Evolutionary conservation across 176 grass and related monocot species (phyloP), one percentile per base, ranked within the genome.

Genomic region (Aegilops tauschii): DNA sequence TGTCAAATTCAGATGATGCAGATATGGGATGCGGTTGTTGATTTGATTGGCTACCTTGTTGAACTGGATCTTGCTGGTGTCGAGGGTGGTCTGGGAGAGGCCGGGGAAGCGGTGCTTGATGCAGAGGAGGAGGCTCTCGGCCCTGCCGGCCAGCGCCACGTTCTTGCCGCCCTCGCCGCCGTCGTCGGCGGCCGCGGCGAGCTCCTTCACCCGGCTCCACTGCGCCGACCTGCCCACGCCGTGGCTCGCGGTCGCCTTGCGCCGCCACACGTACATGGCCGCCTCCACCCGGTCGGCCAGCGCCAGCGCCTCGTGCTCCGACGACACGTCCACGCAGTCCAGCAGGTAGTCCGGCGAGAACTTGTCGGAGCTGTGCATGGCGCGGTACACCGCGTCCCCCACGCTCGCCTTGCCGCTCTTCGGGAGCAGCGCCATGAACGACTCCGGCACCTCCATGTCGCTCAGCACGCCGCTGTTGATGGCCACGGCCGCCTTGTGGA

Each of bases 51-150:
- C 2, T 89, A 99, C 97, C 97, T 94, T 99, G 81, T 99, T 99
- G 79, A 87, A 96, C 65, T 99, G 97, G 67, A 99, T 99, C 87
- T 96, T 99, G 89, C 94, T 96, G 70, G 92, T 99, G 85, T 99
- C 97, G 12, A 99, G 87, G 23, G 97, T 99, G 69, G 97, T 99
- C 77, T 99, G 97, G 16, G 97, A 96, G 61, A 99, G 64, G 71
- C 87, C 85, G 37, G 97, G 97, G 72, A 94, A 94, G 13, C 90
- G 90, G 78, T 96, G 92, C 85, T 99, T 99, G 69, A 99, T 75
- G 79, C 90, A 90, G 18, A 99, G 92, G 68, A 99, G 85, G 67
- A 99, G 87, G 82, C 66, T 81, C 87, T 96, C 92, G 1, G 97
- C 94, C 80, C 94, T 89, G 36, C 85, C 85, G 2, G 94, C 97